Conservation (phyloP, 371 early-diverging fungal genomes). For the Syncephalastrum sp. region DNA sequence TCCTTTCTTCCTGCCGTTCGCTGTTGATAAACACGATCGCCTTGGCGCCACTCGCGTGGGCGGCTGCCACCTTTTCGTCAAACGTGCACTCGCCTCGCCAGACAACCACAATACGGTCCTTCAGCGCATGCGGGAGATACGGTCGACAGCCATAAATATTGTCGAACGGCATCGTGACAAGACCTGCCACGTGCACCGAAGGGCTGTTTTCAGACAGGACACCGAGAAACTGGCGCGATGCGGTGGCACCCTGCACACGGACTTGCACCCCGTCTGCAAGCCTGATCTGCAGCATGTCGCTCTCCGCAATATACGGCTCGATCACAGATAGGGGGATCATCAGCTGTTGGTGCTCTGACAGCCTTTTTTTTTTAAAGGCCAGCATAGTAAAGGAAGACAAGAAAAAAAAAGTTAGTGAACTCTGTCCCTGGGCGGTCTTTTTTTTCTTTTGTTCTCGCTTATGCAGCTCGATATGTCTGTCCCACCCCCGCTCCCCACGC, state of each 20-base stretch:
- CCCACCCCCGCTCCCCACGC: background rate
- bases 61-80: conserved; percentile 39
- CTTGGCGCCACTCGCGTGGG: conserved; percentile 49
- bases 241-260: conserved; percentile 7
- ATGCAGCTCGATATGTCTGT: too few species aligned
- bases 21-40: conserved; percentile 44
- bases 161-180: conserved; percentile 1
- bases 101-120: conserved; percentile 38
- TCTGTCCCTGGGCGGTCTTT: too few species aligned
- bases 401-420: too few species aligned
- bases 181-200: background rate
- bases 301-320: conserved; percentile 12
- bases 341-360: conserved; percentile 9
- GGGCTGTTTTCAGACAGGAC: conserved; percentile 18
- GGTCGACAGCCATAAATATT: conserved; percentile 39
- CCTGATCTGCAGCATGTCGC: background rate
- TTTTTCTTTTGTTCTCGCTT: too few species aligned
- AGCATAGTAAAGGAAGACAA: too few species aligned
- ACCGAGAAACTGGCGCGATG: conserved; percentile 8
- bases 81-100: conserved; percentile 53
- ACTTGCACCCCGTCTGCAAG: conserved; percentile 1
- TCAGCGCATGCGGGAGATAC: conserved; percentile 19
- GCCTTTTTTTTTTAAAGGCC: conserved; percentile 4
- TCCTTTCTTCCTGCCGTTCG: background rate
- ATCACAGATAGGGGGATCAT: conserved; percentile 17